Conservation (phyloP, 2,329 filamentous ascomycete species). For the Periconia sp. region DNA sequence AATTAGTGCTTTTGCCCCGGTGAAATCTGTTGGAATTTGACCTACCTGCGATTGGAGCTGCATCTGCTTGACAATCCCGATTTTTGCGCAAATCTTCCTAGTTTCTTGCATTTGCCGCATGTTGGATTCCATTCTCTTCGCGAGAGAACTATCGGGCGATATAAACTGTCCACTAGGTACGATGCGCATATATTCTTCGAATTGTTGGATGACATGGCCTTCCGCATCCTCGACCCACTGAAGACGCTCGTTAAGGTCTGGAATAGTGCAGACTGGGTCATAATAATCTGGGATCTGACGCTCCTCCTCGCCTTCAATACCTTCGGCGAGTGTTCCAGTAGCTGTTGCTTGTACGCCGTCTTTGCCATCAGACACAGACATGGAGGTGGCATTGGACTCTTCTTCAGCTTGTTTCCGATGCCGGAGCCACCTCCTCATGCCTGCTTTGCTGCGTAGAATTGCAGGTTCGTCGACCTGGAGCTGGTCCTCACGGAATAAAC, state of each 20-base stretch:
- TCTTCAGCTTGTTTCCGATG: constrained; percentile 71
- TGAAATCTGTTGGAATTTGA: constrained; percentile 9
- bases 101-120: constrained; percentile 97
- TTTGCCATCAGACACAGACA: constrained; percentile 53
- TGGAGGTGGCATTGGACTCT: constrained; percentile 53
- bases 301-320: constrained; percentile 84
- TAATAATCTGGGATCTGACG: constrained; percentile 93
- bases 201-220: constrained; percentile 85
- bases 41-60: constrained; percentile 92
- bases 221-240: constrained; percentile 90
- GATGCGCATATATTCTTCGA: constrained; percentile 81
- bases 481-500: constrained; percentile 83
- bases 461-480: constrained; percentile 89
- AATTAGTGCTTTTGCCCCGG: constrained; percentile 19
- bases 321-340: constrained; percentile 85
- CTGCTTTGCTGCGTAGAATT: constrained; percentile 80
- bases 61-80: constrained; percentile 99
- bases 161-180: constrained; percentile 77
- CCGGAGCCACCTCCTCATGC: constrained; percentile 87
- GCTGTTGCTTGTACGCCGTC: constrained; percentile 56
- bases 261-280: constrained; percentile 82
- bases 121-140: constrained; percentile 85
- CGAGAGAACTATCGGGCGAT: constrained; percentile 74
- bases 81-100: constrained; percentile 92
- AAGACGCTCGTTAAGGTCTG: constrained; percentile 78